Evolutionary conservation across 208 protist species (phyloP), one percentile per base, ranked within the genome.

Genomic region (Leishmania tarentolae): DNA sequence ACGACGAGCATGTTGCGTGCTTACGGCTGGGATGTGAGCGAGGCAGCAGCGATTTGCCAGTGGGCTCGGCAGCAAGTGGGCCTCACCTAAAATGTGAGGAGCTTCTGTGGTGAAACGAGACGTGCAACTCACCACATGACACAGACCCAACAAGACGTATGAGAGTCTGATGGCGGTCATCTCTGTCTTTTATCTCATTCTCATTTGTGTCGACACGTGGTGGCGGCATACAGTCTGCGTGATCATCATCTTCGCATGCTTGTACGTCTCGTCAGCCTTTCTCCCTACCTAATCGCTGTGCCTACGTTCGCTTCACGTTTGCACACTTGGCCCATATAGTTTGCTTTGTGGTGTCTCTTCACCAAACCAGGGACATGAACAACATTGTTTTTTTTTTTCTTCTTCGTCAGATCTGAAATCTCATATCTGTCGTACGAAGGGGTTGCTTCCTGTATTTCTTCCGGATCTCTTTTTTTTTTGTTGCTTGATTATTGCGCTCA

Each of bases 1-100:
- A 94, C 94, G 40, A 61, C 81, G 42, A 70, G 72, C 3, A 88
- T 91, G 85, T 84, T 97, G 53, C 82, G 91, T 42, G 84, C 81
- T 31, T 95, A 95, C 77, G 94, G 88, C 56, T 96, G 93, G 93
- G 94, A 98, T 80, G 76, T 94, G 24, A 86, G 89, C 31, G 92
- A 94, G 65, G 94, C 86, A 15, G 90, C 94, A 7, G 80, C 79
- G 19, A 85, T 95, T 65, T 84, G 95, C 21, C 79, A 82, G 24
- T 98, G 94, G 94, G 91, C 91, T 17, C 92, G 88, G 80, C 8
- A 76, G 63, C 37, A 91, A 42, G 87, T 97, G 11, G 91, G 89
- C 28, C 75, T 97, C 6, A 40, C 65, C 46, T 74, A 66, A 74
- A 17, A 13, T 46, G 61, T 47, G 42, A 44, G 52, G 44, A 21